A percentile compares a stretch with the other conserved stretches of the same genome.
Evolutionary conservation across 2,329 filamentous ascomycete genomes (phyloP).

Genomic region (Nemania sp.): DNA sequence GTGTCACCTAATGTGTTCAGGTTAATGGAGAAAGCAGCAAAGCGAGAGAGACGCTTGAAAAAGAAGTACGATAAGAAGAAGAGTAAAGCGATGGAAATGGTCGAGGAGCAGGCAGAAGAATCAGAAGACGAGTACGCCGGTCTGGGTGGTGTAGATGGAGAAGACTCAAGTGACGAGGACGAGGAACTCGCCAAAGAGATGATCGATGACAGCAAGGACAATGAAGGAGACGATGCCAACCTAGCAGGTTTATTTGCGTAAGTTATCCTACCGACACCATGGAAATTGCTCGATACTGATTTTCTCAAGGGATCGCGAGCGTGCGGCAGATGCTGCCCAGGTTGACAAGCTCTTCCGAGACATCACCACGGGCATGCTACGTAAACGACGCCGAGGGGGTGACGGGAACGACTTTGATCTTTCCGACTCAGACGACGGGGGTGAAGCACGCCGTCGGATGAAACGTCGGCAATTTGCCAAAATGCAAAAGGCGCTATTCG

Average conservation of each 20-base stretch:
- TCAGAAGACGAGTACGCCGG: slow-evolving; percentile 98
- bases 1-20: slow-evolving; percentile 61
- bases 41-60: slow-evolving; percentile 55
- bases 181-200: slow-evolving; percentile 76
- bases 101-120: slow-evolving; percentile 93
- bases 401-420: slow-evolving; percentile 74
- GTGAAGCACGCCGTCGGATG: slow-evolving; percentile 74
- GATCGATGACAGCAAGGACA: slow-evolving; percentile 82
- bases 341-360: slow-evolving; percentile 92
- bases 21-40: slow-evolving; percentile 69
- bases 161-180: slow-evolving; percentile 76
- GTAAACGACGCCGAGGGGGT: slow-evolving; percentile 69
- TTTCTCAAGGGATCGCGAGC: slow-evolving; percentile 70
- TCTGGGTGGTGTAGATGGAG: slow-evolving; percentile 85
- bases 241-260: slow-evolving; percentile 89
- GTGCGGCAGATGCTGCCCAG: slow-evolving; percentile 80
- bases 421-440: slow-evolving; percentile 88
- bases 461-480: slow-evolving; percentile 88
- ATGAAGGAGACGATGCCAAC: slow-evolving; percentile 78
- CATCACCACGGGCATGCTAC: slow-evolving; percentile 84
- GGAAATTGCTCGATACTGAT: slow-evolving; percentile 11
- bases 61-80: slow-evolving; percentile 79
- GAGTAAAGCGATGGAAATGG: slow-evolving; percentile 82
- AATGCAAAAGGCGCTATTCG: slow-evolving; percentile 85
- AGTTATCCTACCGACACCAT: slow-evolving; percentile 47